These are phyloP conservation scores for Moniliophthora roreri DNA, from an alignment of 1,284 basidiomycete species.

Conservation along the genomic window DNA sequence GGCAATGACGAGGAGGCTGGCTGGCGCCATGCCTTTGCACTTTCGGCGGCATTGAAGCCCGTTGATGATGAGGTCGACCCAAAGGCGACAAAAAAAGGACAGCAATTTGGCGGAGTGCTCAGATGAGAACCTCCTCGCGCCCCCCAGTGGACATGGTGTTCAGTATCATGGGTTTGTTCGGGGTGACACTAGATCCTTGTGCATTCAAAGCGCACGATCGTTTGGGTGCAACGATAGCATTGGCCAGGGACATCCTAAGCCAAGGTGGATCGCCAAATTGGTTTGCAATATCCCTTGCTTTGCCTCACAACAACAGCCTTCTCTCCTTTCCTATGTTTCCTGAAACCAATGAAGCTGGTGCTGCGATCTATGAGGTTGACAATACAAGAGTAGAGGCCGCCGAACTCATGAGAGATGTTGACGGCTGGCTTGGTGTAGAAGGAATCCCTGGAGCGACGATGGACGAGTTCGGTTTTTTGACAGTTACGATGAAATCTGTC, in stretches of 20 bases:
- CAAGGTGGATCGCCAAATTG: neutral
- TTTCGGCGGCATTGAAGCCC: too few relatives aligned
- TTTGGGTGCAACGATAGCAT: neutral
- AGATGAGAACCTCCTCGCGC: constrained; percentile 1
- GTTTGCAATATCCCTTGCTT: constrained; percentile 1
- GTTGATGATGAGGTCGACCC: too few relatives aligned
- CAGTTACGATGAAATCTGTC: neutral
- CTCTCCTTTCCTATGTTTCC: neutral
- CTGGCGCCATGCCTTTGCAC: too few relatives aligned
- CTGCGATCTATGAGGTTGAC: neutral
- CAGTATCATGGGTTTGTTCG: constrained; percentile 1
- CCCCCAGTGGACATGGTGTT: constrained; percentile 1
- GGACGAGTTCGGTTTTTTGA: neutral
- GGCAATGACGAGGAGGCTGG: too few relatives aligned
- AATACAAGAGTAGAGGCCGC: neutral
- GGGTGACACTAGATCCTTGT: neutral
- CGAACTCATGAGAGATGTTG: constrained; percentile 1
- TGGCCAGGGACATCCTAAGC: neutral
- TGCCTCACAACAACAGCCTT: neutral
- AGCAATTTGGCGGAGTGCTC: constrained; percentile 1
- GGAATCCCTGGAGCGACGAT: neutral
- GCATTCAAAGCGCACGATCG: neutral
- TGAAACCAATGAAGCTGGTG: constrained; percentile 1
- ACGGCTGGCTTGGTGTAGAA: neutral
- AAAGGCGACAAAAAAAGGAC: too few relatives aligned